A percentile compares a stretch with the other conserved stretches of the same genome.
Evolutionary conservation across 2,329 filamentous ascomycete genomes (phyloP).

Genomic region (Aurifilum marmelostoma): DNA sequence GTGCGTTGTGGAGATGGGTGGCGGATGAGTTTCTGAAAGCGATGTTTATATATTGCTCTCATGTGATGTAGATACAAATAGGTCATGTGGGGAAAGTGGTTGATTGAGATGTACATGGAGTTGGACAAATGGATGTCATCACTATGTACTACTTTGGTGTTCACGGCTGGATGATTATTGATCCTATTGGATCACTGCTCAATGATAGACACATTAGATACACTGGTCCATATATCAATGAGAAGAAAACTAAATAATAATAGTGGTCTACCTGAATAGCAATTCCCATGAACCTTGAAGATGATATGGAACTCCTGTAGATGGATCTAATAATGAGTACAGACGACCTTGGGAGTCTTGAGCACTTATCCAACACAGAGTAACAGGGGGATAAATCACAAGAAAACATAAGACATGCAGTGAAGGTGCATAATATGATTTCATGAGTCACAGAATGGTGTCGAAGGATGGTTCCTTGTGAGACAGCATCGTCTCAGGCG

Average conservation of each 20-base stretch:
- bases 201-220: not conserved
- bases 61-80: not conserved
- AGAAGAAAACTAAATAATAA: not conserved
- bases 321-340: too few relatives aligned
- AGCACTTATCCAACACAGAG: too few relatives aligned
- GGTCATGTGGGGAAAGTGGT: not conserved
- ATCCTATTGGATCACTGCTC: not conserved
- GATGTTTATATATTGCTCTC: not conserved
- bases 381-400: too few relatives aligned
- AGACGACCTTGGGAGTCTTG: not conserved
- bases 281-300: not conserved
- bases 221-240: not conserved
- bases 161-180: not conserved
- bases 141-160: not conserved
- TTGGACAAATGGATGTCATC: not conserved
- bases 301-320: too few relatives aligned
- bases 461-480: too few relatives aligned
- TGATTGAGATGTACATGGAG: not conserved
- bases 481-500: too few relatives aligned
- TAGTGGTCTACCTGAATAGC: not conserved
- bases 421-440: not conserved
- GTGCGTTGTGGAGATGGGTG: not conserved
- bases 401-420: not conserved
- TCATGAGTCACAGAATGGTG: not conserved
- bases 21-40: not conserved